Conservation (phyloP, 768 basidiomycete species). For the Lentinula detonsa region DNA sequence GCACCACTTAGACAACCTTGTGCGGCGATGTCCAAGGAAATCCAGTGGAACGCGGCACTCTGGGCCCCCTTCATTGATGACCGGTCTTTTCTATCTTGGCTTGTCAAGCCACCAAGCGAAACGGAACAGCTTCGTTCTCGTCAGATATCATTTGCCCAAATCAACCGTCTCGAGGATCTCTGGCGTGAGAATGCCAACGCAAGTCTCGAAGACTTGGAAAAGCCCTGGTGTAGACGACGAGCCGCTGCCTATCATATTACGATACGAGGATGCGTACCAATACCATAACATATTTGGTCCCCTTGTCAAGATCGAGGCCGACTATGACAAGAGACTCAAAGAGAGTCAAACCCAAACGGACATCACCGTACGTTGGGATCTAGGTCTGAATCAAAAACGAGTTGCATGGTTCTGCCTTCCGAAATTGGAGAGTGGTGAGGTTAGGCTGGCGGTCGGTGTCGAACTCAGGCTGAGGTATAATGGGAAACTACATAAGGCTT, state of each 20-base stretch:
- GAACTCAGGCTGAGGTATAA: constrained; percentile 87
- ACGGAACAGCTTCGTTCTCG: constrained; percentile 93
- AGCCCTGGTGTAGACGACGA: constrained; percentile 96
- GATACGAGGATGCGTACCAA: constrained; percentile 98
- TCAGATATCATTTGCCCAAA: constrained; percentile 95
- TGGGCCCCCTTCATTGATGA: constrained; percentile 99
- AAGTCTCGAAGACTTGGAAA: constrained; percentile 93
- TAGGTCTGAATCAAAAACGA: no score
- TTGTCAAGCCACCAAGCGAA: constrained; percentile 96
- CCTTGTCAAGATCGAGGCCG: no score
- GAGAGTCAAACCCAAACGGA: no score
- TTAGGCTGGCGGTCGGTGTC: constrained; percentile 93
- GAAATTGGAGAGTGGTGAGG: constrained; percentile 97
- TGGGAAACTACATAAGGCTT: constrained; percentile 85
- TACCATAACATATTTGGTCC: constrained; percentile 91
- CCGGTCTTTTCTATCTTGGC: constrained; percentile 95
- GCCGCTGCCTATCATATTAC: constrained; percentile 83
- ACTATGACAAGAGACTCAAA: no score
- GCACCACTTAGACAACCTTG: no score
- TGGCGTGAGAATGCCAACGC: constrained; percentile 97
- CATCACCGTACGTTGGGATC: no score
- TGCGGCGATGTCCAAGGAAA: constrained; percentile 21
- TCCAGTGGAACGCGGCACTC: constrained; percentile 95
- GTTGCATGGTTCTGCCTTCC: constrained; percentile 76
- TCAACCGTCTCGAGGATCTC: constrained; percentile 94